These are phyloP conservation scores for Viridothelium virens DNA, from an alignment of 495 filamentous ascomycete genomes.

Conservation along the genomic window DNA sequence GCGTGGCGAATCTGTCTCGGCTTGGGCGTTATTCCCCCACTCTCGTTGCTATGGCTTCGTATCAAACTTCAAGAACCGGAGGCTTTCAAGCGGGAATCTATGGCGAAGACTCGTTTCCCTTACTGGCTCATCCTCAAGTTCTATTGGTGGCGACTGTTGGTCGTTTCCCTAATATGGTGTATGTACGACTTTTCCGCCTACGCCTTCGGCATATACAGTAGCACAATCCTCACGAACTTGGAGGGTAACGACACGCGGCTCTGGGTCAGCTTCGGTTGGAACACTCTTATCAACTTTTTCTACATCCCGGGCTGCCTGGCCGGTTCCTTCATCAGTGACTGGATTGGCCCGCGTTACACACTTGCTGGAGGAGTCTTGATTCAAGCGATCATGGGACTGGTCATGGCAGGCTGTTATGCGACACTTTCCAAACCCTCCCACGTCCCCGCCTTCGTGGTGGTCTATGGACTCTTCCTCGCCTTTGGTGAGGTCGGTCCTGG, in stretches of 20 bases:
- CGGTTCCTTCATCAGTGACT: conserved; percentile 68
- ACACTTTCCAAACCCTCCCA: conserved; percentile 52
- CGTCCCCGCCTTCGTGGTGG: conserved; percentile 69
- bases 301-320: conserved; percentile 74
- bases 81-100: conserved; percentile 58
- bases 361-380: conserved; percentile 57
- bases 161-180: conserved; percentile 83
- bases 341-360: conserved; percentile 64
- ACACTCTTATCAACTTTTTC: conserved; percentile 74
- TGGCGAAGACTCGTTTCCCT: conserved; percentile 48
- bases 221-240: conserved; percentile 60
- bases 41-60: conserved; percentile 66
- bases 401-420: conserved; percentile 73
- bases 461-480: conserved; percentile 72
- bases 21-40: conserved; percentile 69
- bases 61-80: conserved; percentile 74
- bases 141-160: conserved; percentile 55
- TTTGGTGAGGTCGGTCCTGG: conserved; percentile 83
- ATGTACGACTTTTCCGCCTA: conserved; percentile 83
- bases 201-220: conserved; percentile 71
- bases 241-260: conserved; percentile 49
- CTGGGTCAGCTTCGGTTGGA: conserved; percentile 76
- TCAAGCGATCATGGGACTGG: conserved; percentile 74
- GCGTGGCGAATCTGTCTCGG: conserved; percentile 73
- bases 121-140: conserved; percentile 49